Percentiles rank a stretch among this genome's conserved stretches.
Conservation (phyloP, 2,329 filamentous ascomycete genomes). For the Penicillium sp. region DNA sequence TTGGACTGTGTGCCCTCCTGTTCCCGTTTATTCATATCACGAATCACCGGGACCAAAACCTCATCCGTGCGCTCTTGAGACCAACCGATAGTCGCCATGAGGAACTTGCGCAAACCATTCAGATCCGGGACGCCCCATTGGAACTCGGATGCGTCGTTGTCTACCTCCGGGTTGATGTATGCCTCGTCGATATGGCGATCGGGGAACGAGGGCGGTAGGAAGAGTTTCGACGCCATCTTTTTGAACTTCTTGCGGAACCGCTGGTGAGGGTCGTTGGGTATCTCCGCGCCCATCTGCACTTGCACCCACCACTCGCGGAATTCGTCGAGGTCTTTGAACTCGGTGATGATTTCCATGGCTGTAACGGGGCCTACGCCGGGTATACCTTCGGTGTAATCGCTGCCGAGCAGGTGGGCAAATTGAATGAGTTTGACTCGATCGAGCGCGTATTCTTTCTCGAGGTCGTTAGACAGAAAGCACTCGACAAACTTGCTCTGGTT, state of each 20-base stretch:
- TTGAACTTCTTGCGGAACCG: constrained; percentile 82
- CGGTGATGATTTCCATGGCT: constrained; percentile 87
- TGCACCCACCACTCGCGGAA: constrained; percentile 87
- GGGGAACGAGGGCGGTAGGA: constrained; percentile 77
- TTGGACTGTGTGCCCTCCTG: constrained; percentile 92
- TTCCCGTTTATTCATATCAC: constrained; percentile 87
- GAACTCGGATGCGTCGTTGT: constrained; percentile 71
- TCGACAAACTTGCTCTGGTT: constrained; percentile 97
- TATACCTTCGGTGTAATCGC: constrained; percentile 91
- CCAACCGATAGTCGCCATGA: constrained; percentile 94
- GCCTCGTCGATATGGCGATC: constrained; percentile 73
- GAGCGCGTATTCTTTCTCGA: constrained; percentile 85
- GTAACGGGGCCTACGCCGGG: constrained; percentile 90
- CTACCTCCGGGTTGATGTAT: constrained; percentile 83
- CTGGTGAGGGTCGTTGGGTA: constrained; percentile 53
- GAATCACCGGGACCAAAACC: constrained; percentile 89
- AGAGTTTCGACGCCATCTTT: constrained; percentile 78
- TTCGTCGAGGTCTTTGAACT: constrained; percentile 69
- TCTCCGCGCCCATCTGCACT: constrained; percentile 67
- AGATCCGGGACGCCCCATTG: constrained; percentile 96
- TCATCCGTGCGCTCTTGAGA: constrained; percentile 87
- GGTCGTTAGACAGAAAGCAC: constrained; percentile 79
- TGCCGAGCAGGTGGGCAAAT: constrained; percentile 85
- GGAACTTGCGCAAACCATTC: constrained; percentile 73
- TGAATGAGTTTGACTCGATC: constrained; percentile 83